A percentile compares a stretch with the other conserved stretches of the same genome.
Evolutionary conservation across 2,329 filamentous ascomycete species (phyloP).

Genomic region (Pseudohalonectria lignicola): DNA sequence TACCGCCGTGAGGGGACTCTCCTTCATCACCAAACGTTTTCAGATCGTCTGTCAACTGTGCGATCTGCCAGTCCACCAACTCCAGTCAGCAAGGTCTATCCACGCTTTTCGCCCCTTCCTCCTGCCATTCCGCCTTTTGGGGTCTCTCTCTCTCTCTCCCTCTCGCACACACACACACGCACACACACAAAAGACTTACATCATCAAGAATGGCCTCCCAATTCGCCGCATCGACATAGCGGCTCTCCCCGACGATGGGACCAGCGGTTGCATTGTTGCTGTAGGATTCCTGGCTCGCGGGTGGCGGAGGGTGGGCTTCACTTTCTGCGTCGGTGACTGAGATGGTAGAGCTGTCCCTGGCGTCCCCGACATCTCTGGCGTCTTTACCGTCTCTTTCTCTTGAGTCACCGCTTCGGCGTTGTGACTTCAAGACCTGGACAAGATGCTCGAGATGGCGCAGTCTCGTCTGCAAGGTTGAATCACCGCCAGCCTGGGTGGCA

Average conservation of each 20-base stretch:
- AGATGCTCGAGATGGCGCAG: conserved; percentile 6
- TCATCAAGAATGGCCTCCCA: conserved; percentile 18
- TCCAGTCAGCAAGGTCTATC: no score
- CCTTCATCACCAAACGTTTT: conserved; percentile 5
- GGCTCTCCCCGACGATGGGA: conserved; percentile 9
- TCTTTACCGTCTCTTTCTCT: no score
- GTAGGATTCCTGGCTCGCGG: neutral
- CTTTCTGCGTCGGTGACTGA: neutral
- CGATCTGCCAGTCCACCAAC: conserved; percentile 4
- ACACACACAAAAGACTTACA: no score
- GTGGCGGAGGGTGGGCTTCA: neutral
- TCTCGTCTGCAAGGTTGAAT: conserved; percentile 1
- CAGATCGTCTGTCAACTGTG: conserved; percentile 9
- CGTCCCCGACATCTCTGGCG: no score
- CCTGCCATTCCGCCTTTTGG: no score
- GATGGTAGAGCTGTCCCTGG: neutral
- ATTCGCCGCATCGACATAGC: conserved; percentile 17
- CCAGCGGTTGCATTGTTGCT: conserved; percentile 3
- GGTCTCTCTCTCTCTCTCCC: no score
- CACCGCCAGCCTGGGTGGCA: neutral
- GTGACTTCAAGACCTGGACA: conserved; percentile 1
- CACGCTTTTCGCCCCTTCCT: no score
- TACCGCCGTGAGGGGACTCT: neutral
- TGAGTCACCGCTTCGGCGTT: neutral
- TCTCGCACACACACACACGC: no score